Conservation (phyloP, 192 early-diverging fungal species). For the Obelidium mucronatum region DNA sequence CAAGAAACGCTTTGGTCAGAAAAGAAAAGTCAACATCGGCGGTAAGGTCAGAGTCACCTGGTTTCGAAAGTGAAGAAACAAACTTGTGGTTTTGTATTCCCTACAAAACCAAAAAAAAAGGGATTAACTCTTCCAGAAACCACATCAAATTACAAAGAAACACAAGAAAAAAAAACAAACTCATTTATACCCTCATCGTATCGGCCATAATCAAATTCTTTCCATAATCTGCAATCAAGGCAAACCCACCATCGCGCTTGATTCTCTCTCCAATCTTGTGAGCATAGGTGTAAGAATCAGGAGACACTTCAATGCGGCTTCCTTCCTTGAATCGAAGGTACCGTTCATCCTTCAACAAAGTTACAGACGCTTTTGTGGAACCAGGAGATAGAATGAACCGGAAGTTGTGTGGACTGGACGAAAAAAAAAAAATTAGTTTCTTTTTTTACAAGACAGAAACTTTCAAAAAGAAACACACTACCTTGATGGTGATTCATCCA, state of each 20-base stretch:
- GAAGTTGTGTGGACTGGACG: constrained; percentile 75
- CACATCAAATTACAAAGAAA: background rate
- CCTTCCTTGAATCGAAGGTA: constrained; percentile 70
- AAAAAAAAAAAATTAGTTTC: background rate
- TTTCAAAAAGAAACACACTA: constrained; percentile 20
- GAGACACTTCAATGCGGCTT: constrained; percentile 83
- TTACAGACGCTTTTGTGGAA: constrained; percentile 58
- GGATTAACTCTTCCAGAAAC: constrained; percentile 14
- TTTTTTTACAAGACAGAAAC: no score
- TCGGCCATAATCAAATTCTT: constrained; percentile 76
- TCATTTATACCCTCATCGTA: constrained; percentile 79
- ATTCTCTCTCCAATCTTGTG: constrained; percentile 76
- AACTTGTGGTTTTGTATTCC: constrained; percentile 88
- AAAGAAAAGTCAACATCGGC: constrained; percentile 88
- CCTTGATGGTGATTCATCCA: constrained; percentile 71
- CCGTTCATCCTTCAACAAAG: constrained; percentile 25
- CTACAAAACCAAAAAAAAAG: constrained; percentile 47
- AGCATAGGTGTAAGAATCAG: constrained; percentile 75
- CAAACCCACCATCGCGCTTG: constrained; percentile 70
- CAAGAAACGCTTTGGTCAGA: constrained; percentile 31
- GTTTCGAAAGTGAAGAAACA: constrained; percentile 74
- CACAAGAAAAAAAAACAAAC: constrained; percentile 15
- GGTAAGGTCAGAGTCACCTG: constrained; percentile 88
- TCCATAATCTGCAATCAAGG: constrained; percentile 91
- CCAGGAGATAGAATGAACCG: constrained; percentile 71